Base-by-base conservation (phyloP, 2,329 filamentous ascomycete genomes). In the Hirsutella rhossiliensis region DNA sequence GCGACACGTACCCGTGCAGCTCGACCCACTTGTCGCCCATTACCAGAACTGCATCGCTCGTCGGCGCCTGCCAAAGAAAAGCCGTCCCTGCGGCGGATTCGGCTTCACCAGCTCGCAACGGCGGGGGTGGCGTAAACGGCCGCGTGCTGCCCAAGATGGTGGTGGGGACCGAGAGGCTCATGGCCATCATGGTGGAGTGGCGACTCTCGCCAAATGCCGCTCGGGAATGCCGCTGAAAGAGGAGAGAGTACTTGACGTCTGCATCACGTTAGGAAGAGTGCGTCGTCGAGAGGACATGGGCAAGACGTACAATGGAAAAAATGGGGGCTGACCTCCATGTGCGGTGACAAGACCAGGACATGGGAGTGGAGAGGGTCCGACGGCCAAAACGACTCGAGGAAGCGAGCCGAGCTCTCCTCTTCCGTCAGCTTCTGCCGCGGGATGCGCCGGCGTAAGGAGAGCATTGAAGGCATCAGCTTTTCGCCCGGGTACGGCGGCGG, bases 381-480 rank as follows among this genome's bases (percentile, higher is more conserved):
- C 2, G 92, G 89, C 72, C 88, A 97, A 60, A 94, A 95, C 0
- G 86, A 84, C 64, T 97, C 89, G 5, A 95, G 66, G 46, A 90
- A 85, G 20, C 82, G 79, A 15, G 82, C 69, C 0, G 87, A 80
- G 45, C 82, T 81, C 52, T 89, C 82, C 50, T 84, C 78, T 38
- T 84, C 72, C 6, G 71, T 78, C 48, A 82, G 56, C 40, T 68
- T 69, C 40, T 73, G 67, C 32, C 69, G 70, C 11, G 76, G 68
- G 38, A 96, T 81, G 28, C 87, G 82, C 49, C 85, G 87, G 23
- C 84, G 79, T 17, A 97, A 65, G 1, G 79, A 82, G 15, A 96
- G 64, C 57, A 72, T 69, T 41, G 66, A 71, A n/a, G 65, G 61
- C 48, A 63, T 63, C 19, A 59, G 68, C 41, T 63, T 57, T n/a